These are phyloP conservation scores for Aurantiochytrium sp. DNA, from an alignment of 108 stramenopile genomes.

Conservation along the genomic window DNA sequence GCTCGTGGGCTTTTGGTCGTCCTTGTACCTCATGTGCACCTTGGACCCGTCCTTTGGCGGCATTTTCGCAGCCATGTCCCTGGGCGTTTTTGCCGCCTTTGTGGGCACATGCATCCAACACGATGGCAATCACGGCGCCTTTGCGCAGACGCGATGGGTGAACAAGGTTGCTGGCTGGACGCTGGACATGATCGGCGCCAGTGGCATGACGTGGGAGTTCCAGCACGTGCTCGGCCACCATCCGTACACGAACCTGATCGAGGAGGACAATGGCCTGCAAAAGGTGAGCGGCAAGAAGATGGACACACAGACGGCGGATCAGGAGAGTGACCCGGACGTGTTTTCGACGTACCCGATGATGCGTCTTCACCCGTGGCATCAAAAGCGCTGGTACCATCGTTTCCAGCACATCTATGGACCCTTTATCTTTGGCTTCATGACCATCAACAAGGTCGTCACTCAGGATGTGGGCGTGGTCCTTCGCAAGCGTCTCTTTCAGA, in stretches of 20 bases:
- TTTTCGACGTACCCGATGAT: constrained; percentile 54
- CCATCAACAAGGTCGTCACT: constrained; percentile 52
- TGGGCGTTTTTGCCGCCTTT: constrained; percentile 52
- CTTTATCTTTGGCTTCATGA: constrained; percentile 51
- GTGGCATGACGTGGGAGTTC: constrained; percentile 55
- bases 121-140: constrained; percentile 66
- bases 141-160: constrained; percentile 35
- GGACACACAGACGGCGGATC: not conserved
- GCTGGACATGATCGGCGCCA: constrained; percentile 55
- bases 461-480: constrained; percentile 50
- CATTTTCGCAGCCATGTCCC: constrained; percentile 22
- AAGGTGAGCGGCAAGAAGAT: constrained; percentile 5
- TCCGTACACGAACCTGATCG: constrained; percentile 68
- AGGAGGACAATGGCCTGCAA: constrained; percentile 56
- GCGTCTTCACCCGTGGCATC: constrained; percentile 53
- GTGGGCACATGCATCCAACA: constrained; percentile 58
- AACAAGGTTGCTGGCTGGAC: constrained; percentile 56
- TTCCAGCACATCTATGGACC: constrained; percentile 59
- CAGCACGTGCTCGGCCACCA: constrained; percentile 77
- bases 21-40: constrained; percentile 39
- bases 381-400: constrained; percentile 37
- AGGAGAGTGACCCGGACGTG: constrained; percentile 59
- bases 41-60: not conserved
- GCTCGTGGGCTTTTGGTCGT: constrained; percentile 42
- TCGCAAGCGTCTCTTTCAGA: constrained; percentile 47